Conservation (phyloP, 495 filamentous ascomycete genomes). For the Penicillium goetzii region DNA sequence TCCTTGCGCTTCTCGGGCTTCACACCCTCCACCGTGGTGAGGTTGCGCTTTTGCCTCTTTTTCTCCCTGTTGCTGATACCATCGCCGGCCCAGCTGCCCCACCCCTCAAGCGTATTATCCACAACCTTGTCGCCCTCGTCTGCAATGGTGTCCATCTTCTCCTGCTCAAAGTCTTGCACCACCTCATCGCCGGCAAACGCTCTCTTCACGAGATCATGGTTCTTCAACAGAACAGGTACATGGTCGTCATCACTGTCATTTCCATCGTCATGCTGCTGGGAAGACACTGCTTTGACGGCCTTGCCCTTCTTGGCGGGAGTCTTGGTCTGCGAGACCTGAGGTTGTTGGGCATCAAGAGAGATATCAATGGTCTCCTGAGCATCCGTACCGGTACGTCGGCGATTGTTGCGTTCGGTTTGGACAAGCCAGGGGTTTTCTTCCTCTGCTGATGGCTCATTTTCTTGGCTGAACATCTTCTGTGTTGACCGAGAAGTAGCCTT, state of each 20-base stretch:
- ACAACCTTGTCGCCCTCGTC: conserved; percentile 86
- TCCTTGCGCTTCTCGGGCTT: conserved; percentile 79
- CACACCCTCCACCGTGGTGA: conserved; percentile 76
- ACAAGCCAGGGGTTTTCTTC: conserved; percentile 57
- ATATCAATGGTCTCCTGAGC: conserved; percentile 47
- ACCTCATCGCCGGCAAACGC: conserved; percentile 93
- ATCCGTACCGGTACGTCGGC: conserved; percentile 37
- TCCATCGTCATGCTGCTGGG: conserved; percentile 33
- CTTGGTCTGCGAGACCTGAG: conserved; percentile 22
- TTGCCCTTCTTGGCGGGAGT: conserved; percentile 27
- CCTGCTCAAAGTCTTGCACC: conserved; percentile 76
- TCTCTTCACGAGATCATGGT: conserved; percentile 78
- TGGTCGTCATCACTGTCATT: conserved; percentile 59
- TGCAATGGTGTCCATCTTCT: conserved; percentile 72
- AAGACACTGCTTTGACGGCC: conserved; percentile 24
- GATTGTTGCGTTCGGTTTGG: conserved; percentile 45
- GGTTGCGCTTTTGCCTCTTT: conserved; percentile 62
- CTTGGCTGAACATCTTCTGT: conserved; percentile 22
- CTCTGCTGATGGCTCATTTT: conserved; percentile 28
- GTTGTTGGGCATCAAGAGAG: conserved; percentile 35
- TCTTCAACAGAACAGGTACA: conserved; percentile 68
- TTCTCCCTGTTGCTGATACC: conserved; percentile 70
- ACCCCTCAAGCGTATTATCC: conserved; percentile 86
- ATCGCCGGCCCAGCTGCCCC: conserved; percentile 87
- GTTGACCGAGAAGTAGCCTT: conserved; percentile 28